Base-by-base conservation (phyloP, 139 green algal species). In the Ettlia oleoabundans region DNA sequence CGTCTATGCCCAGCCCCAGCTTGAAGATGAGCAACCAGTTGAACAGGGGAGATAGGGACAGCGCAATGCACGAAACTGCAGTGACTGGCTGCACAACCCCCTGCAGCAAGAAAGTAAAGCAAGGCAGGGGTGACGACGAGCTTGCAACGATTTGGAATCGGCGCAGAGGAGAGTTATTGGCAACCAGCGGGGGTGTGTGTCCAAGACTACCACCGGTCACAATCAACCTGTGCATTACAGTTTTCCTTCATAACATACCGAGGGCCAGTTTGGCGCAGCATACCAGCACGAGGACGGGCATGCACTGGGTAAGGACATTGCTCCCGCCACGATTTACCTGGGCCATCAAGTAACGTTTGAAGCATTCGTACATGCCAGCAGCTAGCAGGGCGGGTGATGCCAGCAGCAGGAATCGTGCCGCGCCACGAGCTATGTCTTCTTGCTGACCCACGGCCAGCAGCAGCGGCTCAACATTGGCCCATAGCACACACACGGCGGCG, bases 361-460 rank as follows among this genome's bases (percentile, higher is more conserved):
- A 62, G 69, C 82, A 90, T 64, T 93, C 89, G n/a, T 76, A 78
- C 9, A 73, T 41, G 21, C 64, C 76, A 9, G 78, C 72, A 32
- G 84, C 76, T 28, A 89, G 84, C 53, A 94, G 73, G 28, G 80
- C 85, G 7, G 90, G 90, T 21, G 81, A 87, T 55, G 68, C 69
- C 28, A 89, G 65, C 24, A 64, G 74, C 18, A 94, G 75, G 63
- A 87, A 94, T 21, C 78, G 80, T 5, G 84, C 82, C 1, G 90
- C 88, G 18, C 79, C 81, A 3, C 26, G 65, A 26, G 85, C 81
- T 9, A 94, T 88, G 3, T 42, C 78, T 15, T 66, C 68, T 22
- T 93, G 65, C 80, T 94, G 90, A 3, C 90, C 84, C 71, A 93
- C n/a, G 2, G 73, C 28, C 43, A 86, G 38, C 82, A 94, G 84